phyloP scores from a whole-genome alignment of 2,329 filamentous ascomycete genomes.

The Polytolypa hystricis region DNA sequence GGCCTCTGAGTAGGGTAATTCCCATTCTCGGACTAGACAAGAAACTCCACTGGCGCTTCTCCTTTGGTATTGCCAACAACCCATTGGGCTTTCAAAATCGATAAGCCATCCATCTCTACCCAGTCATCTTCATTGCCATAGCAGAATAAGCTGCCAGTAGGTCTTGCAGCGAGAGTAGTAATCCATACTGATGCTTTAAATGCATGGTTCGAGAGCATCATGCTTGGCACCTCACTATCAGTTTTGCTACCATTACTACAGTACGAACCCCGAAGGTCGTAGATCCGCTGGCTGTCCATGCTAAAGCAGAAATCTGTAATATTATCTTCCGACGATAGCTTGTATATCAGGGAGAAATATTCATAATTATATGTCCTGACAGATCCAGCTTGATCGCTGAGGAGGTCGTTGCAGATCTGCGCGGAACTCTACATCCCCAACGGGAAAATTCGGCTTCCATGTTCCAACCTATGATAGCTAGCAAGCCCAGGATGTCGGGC shows the following conservation, averaged over 20 bases:
- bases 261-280: conserved; percentile 16
- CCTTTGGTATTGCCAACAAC: neutral
- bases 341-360: conserved; percentile 13
- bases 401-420: conserved; percentile 18
- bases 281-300: conserved; percentile 16
- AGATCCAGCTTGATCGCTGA: conserved; percentile 14
- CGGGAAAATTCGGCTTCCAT: conserved; percentile 29
- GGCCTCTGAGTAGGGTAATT: neutral
- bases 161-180: neutral
- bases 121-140: neutral
- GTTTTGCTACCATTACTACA: conserved; percentile 9
- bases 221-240: neutral
- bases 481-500: conserved; percentile 14
- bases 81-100: neutral
- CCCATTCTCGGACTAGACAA: neutral
- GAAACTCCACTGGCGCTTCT: neutral
- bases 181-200: neutral
- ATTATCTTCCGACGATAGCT: conserved; percentile 13
- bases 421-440: conserved; percentile 19
- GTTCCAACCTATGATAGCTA: conserved; percentile 23
- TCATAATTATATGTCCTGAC: conserved; percentile 17
- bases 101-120: neutral
- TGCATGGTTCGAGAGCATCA: neutral
- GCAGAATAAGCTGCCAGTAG: neutral
- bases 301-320: conserved; percentile 16